Base-by-base conservation (phyloP, 2,329 filamentous ascomycete genomes). In the Lachnellula hyalina region DNA sequence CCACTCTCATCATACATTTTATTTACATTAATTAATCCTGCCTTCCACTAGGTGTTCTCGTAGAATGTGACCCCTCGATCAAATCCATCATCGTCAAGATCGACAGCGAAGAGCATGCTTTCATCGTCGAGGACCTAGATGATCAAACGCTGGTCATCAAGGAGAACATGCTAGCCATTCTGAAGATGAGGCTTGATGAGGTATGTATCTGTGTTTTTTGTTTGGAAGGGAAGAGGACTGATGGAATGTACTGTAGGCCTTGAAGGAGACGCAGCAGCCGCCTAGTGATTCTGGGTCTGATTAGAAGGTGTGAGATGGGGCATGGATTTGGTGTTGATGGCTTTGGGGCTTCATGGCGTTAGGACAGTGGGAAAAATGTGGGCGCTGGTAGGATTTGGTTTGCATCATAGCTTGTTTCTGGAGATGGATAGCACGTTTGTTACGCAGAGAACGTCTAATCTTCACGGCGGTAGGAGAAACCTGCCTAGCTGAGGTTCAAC, bases 31-130 rank as follows among this genome's bases (percentile, higher is more conserved):
- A 12, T 35, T 17, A 4, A 12, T 15, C 25, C 25, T 8, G 14
- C n/a, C 57, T 21, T 21, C 2, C 12, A 19, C 17, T 32, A 78
- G 88, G 88, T 59, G 85, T 89, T 28, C 79, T 93, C 61, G 84
- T 93, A 71, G 83, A 90, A 71, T 90, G 87, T 72, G 89, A 93
- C 69, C 86, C 89, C n/a, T 89, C 87, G 45, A 91, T 93, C 78
- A 92, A 91, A 73, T 87, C 89, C 60, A 90, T 92, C 75, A 86
- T 93, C 66, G 77, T 89, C 63, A 87, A 85, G 66, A 88, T 93
- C 63, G 86, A 93, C 71, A 81, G 76, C 64, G 76, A 82, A 54
- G 78, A 80, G 62, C 84, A 91, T 71, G 83, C 86, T 61, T 89
- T 84, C 69, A 88, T 93, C 67, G 87, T 91, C 59, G 87, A 91